phyloP scores from a whole-genome alignment of 345 rosid genomes.

The Moricandia moricandioides region DNA sequence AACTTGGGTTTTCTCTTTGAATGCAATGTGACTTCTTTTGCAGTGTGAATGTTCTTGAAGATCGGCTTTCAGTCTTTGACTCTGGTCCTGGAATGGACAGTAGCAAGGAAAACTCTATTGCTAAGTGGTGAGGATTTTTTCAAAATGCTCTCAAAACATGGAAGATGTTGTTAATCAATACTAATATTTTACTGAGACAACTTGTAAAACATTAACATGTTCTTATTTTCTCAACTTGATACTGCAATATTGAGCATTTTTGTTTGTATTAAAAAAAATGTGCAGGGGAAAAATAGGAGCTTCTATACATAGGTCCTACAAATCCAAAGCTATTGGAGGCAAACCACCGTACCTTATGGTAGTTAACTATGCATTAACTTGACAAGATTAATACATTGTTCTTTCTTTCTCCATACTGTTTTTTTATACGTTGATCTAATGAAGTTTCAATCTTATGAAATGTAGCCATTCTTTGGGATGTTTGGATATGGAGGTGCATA shows the following conservation, averaged over 20 bases:
- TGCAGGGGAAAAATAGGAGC: constrained; percentile 79
- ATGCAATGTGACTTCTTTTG: not conserved
- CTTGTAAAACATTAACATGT: not conserved
- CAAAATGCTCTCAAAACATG: not conserved
- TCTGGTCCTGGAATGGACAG: constrained; percentile 78
- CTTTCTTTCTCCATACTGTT: no score
- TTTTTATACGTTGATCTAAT: not conserved
- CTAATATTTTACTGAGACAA: not conserved
- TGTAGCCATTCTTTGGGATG: constrained; percentile 37
- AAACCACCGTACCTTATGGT: constrained; percentile 71
- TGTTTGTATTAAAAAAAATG: not conserved
- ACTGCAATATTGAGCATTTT: not conserved
- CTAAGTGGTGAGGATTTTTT: constrained; percentile 49
- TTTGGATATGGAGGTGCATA: constrained; percentile 35
- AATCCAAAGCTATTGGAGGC: constrained; percentile 51
- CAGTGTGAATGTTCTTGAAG: constrained; percentile 45
- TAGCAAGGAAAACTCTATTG: constrained; percentile 42
- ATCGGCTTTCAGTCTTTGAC: constrained; percentile 61
- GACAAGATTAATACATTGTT: no score
- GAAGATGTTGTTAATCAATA: not conserved
- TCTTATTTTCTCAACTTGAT: not conserved
- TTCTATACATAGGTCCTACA: constrained; percentile 53
- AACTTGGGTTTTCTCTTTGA: not conserved
- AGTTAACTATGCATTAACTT: not conserved
- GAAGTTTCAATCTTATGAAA: constrained; percentile 9